Evolutionary conservation across 768 basidiomycete genomes (phyloP).

Genomic region (Podaxis pistillaris): DNA sequence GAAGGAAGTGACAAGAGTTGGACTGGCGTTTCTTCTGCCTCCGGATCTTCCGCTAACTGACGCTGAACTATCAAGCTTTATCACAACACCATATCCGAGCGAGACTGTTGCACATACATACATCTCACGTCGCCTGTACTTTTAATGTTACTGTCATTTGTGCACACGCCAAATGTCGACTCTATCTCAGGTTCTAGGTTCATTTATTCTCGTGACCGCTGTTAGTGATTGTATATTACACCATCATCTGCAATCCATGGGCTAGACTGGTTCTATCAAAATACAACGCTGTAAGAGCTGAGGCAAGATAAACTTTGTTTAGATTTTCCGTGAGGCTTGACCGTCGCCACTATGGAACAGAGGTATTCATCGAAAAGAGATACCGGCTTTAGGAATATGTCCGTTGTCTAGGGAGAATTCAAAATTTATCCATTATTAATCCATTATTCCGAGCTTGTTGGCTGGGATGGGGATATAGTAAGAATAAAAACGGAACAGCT

Average conservation of each 20-base stretch:
- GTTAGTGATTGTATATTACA: background rate
- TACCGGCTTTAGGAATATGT: background rate
- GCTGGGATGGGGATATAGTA: conserved; percentile 8
- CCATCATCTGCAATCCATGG: background rate
- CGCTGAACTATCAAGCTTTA: background rate
- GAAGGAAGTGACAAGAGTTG: conserved; percentile 12
- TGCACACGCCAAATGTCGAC: background rate
- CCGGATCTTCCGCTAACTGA: conserved; percentile 1
- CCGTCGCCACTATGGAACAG: background rate
- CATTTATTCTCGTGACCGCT: background rate
- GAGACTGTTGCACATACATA: background rate
- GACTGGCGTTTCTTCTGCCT: conserved; percentile 8
- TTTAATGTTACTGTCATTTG: background rate
- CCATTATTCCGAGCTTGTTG: background rate
- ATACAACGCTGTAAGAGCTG: background rate
- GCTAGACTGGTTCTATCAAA: background rate
- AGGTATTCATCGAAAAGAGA: background rate
- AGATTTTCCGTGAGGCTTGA: background rate
- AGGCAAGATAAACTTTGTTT: background rate
- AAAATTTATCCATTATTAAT: background rate
- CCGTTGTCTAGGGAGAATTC: background rate
- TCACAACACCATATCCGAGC: background rate
- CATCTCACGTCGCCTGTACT: conserved; percentile 1
- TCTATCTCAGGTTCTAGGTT: background rate
- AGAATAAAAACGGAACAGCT: conserved; percentile 7